Percentiles rank a stretch among this genome's conserved stretches.
These are phyloP conservation scores for Tetrahymena elliotti DNA, from an alignment of 73 alveolate genomes.

Conservation along the genomic window DNA sequence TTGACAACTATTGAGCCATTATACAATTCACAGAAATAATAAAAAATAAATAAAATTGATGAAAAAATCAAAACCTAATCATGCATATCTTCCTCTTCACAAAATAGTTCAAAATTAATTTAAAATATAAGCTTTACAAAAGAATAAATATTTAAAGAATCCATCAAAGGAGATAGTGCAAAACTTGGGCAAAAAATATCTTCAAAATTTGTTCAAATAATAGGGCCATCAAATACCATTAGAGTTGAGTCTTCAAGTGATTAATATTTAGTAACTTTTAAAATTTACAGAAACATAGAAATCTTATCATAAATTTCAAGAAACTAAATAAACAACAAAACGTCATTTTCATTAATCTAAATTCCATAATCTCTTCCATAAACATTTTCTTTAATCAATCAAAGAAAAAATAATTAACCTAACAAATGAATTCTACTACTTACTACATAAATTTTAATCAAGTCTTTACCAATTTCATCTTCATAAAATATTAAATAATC, in stretches of 20 bases:
- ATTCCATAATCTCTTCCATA: neutral
- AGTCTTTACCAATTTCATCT: no score
- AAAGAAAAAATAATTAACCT: no score
- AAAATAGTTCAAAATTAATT: no score
- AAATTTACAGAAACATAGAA: neutral
- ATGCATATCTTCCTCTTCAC: neutral
- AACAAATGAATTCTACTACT: neutral
- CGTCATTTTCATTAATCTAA: neutral
- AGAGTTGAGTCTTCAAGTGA: neutral
- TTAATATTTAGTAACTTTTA: neutral
- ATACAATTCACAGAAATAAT: neutral
- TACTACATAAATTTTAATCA: no score
- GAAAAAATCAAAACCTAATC: neutral
- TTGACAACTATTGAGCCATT: neutral
- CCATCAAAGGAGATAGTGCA: neutral
- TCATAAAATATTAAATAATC: no score
- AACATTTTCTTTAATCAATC: neutral
- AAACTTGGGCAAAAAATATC: neutral
- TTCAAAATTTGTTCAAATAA: neutral
- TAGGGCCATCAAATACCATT: neutral
- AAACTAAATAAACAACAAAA: no score
- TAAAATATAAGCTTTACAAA: neutral
- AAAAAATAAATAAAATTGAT: neutral
- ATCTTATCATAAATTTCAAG: neutral
- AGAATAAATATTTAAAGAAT: neutral